Evolutionary conservation across 2,329 filamentous ascomycete genomes (phyloP), one percentile per base, ranked within the genome.

Genomic region (Biscogniauxia mediterranea): DNA sequence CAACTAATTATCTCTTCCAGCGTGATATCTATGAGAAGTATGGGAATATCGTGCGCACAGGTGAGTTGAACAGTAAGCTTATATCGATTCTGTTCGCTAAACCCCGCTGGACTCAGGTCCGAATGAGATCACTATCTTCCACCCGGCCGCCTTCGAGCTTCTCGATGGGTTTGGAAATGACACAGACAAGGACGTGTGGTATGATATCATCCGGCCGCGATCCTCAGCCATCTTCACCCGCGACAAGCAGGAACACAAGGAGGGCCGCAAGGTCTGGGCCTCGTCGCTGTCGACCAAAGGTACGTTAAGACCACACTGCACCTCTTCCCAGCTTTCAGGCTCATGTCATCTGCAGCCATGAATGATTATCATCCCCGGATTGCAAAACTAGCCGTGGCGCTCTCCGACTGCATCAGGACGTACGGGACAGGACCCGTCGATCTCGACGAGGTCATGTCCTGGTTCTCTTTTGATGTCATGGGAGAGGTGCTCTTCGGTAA

Each of bases 171-270:
- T 61, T 46, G 55, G 59, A 19, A 67, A 64, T 23, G 61, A 62
- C 25, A 68, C 62, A 19, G 64, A 62, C 7, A 61, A 61, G 42
- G 66, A 67, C 52, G 58, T 67, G 8, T 68, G 65, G 65, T 68
- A 68, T 49, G 66, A 68, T 54, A 64, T 68, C 23, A 52, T 68
- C 6, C 54, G 53, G 50, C 66, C 66, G 3, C 58, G 57, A 54
- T 60, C 42, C 19, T 68, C 66, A 49, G 65, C 64, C 19, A 53
- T 68, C 58, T 68, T 68, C 58, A 66, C 62, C 19, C 66, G 65
- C 2, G 54, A 63, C 52, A 58, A 59, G 26, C 32, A 56, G 2
- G 63, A 64, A 23, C 67, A 69, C 25, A 65, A 62, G 26, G 62
- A 60, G 23, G 56, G 65, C 7, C 66, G 63, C 20, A 64, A 66